Evolutionary conservation across 2,329 filamentous ascomycete genomes (phyloP).

Genomic region (Elsinoe australis): DNA sequence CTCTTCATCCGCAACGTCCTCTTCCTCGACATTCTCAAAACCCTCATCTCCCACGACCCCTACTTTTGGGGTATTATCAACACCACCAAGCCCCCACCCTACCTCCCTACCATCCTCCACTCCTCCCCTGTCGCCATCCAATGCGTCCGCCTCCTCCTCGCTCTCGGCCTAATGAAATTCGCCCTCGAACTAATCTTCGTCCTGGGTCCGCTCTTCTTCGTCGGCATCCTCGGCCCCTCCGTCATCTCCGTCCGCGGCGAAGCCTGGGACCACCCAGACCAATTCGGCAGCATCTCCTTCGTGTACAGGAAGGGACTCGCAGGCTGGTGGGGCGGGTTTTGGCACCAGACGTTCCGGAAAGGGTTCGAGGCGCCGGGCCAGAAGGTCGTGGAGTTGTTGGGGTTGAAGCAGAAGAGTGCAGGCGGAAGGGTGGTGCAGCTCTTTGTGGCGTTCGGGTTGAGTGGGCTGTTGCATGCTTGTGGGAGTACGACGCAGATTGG

Average conservation of each 20-base stretch:
- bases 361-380: slow-evolving; percentile 56
- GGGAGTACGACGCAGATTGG: slow-evolving; percentile 63
- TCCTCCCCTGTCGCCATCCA: slow-evolving; percentile 43
- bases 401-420: slow-evolving; percentile 29
- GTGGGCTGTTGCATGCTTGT: slow-evolving; percentile 60
- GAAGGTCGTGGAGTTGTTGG: slow-evolving; percentile 35
- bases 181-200: slow-evolving; percentile 56
- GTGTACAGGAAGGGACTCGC: slow-evolving; percentile 63
- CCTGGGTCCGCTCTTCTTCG: slow-evolving; percentile 53
- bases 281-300: slow-evolving; percentile 46
- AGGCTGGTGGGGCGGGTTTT: slow-evolving; percentile 78
- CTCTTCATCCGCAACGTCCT: slow-evolving; percentile 54
- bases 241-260: slow-evolving; percentile 54
- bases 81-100: slow-evolving; percentile 38
- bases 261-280: slow-evolving; percentile 54
- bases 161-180: slow-evolving; percentile 49
- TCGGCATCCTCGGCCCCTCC: slow-evolving; percentile 50
- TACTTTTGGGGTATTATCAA: slow-evolving; percentile 62
- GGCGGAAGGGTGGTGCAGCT: slow-evolving; percentile 36
- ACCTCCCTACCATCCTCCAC: slow-evolving; percentile 35
- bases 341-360: slow-evolving; percentile 84
- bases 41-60: slow-evolving; percentile 64
- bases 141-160: slow-evolving; percentile 51
- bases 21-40: slow-evolving; percentile 61
- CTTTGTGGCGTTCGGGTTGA: slow-evolving; percentile 55